A percentile compares a stretch with the other conserved stretches of the same genome.
Evolutionary conservation across 768 basidiomycete species (phyloP).

Genomic region (Boletus insuetus): DNA sequence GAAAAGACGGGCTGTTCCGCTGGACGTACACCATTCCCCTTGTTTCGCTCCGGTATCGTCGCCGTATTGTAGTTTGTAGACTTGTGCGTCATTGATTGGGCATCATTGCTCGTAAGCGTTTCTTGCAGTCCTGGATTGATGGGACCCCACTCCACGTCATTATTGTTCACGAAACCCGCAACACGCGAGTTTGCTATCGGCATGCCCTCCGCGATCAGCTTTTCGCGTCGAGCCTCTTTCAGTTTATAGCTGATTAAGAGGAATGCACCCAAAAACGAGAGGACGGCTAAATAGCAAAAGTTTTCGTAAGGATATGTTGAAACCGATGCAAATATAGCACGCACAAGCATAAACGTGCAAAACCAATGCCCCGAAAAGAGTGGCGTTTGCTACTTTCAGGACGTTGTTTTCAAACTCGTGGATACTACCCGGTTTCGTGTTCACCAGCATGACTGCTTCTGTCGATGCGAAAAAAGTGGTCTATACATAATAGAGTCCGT

Average conservation of each 20-base stretch:
- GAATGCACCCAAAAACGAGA: slow-evolving; percentile 58
- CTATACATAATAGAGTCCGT: slow-evolving; percentile 30
- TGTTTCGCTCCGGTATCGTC: neutral
- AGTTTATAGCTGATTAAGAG: slow-evolving; percentile 55
- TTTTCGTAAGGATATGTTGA: neutral
- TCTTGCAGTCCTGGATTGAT: no score
- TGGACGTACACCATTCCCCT: neutral
- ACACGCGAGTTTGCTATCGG: slow-evolving; percentile 18
- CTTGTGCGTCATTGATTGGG: neutral
- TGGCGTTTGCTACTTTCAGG: slow-evolving; percentile 41
- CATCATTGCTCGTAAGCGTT: neutral
- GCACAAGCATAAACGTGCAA: slow-evolving; percentile 52
- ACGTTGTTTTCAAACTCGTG: slow-evolving; percentile 7
- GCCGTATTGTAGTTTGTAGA: neutral
- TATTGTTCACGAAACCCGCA: neutral
- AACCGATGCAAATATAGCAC: slow-evolving; percentile 11
- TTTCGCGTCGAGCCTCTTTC: slow-evolving; percentile 48
- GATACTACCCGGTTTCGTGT: slow-evolving; percentile 32
- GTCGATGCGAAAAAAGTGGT: slow-evolving; percentile 63
- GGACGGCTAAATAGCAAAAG: slow-evolving; percentile 27
- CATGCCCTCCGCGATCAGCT: slow-evolving; percentile 37
- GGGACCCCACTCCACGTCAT: neutral
- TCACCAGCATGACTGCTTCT: slow-evolving; percentile 52
- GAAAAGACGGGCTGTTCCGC: slow-evolving; percentile 35
- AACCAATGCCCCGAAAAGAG: slow-evolving; percentile 50